A percentile compares a stretch with the other conserved stretches of the same genome.
Evolutionary conservation across 2,329 filamentous ascomycete species (phyloP).

Genomic region (Triangularia verruculosa): DNA sequence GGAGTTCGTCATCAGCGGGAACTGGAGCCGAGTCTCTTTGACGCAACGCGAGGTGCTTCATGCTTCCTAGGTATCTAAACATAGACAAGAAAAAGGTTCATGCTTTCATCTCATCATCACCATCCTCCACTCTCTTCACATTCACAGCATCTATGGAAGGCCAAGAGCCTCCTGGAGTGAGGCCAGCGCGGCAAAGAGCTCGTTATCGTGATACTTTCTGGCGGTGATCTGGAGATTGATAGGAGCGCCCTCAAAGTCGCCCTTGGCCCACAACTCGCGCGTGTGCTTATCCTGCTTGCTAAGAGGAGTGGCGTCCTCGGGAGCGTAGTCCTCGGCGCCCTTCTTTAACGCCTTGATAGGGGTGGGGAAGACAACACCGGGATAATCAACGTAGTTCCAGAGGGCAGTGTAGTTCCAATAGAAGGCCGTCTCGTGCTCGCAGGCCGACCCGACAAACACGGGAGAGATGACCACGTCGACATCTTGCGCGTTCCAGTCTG

Average conservation of each 20-base stretch:
- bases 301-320: conserved; percentile 26
- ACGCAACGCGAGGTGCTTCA: neutral
- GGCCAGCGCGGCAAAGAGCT: conserved; percentile 33
- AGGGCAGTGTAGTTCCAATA: conserved; percentile 40
- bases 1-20: neutral
- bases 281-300: conserved; percentile 33
- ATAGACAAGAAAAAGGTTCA: neutral
- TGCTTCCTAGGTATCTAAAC: neutral
- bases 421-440: conserved; percentile 36
- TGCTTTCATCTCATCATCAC: neutral
- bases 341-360: conserved; percentile 31
- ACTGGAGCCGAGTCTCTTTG: neutral
- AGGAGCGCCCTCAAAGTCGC: conserved; percentile 35
- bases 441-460: conserved; percentile 37
- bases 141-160: neutral
- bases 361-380: conserved; percentile 36
- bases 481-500: conserved; percentile 36
- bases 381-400: conserved; percentile 39
- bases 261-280: conserved; percentile 33
- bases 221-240: conserved; percentile 36
- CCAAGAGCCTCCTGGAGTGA: conserved; percentile 25
- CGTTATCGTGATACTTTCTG: conserved; percentile 35
- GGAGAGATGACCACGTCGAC: conserved; percentile 39
- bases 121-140: neutral
- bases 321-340: conserved; percentile 30